Percentiles rank a stretch among this genome's conserved stretches.
Evolutionary conservation across 768 basidiomycete species (phyloP).

Genomic region (Auriculariales sp.): DNA sequence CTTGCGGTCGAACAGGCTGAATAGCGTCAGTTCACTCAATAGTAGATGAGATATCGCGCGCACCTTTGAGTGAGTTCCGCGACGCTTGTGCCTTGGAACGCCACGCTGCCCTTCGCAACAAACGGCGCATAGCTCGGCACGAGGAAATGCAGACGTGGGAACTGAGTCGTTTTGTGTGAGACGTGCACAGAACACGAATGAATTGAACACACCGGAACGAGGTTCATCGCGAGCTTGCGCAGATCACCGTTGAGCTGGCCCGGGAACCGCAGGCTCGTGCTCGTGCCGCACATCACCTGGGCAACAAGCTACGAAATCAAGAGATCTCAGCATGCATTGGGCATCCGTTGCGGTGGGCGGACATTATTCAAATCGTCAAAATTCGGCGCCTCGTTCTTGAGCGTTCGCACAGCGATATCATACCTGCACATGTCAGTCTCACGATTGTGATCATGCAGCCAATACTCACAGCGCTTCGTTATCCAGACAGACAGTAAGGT

Average conservation of each 20-base stretch:
- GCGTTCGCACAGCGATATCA: constrained; percentile 7
- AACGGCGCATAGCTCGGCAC: constrained; percentile 92
- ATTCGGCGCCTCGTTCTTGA: constrained; percentile 7
- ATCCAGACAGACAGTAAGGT: constrained; percentile 15
- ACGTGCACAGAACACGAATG: too few relatives aligned
- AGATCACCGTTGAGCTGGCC: constrained; percentile 21
- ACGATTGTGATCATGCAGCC: too few relatives aligned
- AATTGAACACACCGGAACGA: too few relatives aligned
- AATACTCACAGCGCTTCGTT: constrained; percentile 13
- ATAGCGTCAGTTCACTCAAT: neutral
- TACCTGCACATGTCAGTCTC: too few relatives aligned
- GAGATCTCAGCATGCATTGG: too few relatives aligned
- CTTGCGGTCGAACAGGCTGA: constrained; percentile 63
- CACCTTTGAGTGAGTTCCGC: constrained; percentile 65
- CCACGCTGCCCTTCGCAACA: constrained; percentile 44
- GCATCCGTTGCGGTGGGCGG: too few relatives aligned
- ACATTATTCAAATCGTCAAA: constrained; percentile 9
- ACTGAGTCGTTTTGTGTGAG: too few relatives aligned
- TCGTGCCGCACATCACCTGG: constrained; percentile 27
- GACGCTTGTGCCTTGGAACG: constrained; percentile 46
- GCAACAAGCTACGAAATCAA: constrained; percentile 17
- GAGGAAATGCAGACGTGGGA: constrained; percentile 83
- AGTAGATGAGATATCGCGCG: constrained; percentile 12
- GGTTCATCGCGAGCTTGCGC: constrained; percentile 25
- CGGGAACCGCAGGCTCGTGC: constrained; percentile 19